Base-by-base conservation (phyloP, 2,329 filamentous ascomycete genomes). In the Nakataea oryzae region DNA sequence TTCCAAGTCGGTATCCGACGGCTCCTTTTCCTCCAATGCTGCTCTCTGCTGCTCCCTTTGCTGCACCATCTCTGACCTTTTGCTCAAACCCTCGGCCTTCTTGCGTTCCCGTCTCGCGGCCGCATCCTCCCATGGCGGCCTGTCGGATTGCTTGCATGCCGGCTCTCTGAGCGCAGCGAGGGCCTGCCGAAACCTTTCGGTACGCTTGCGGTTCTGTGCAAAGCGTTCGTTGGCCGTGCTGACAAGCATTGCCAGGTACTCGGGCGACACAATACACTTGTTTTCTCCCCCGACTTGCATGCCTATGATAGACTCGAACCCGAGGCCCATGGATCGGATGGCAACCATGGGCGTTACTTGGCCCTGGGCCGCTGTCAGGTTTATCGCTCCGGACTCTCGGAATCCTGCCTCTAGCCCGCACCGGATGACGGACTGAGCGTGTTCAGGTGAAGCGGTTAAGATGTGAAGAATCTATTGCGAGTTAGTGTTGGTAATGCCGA, bases 321-420 rank as follows among this genome's bases (percentile, higher is more conserved):
- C 83, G 1, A 97, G 79, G 0, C 93, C 93, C 73, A 90, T 89
- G 6, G 90, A 93, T 24, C 93, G 86, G 34, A 97, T 85, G 3
- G 89, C 93, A 3, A 97, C 90, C 73, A 96, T 89, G 2, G 91
- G 91, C 24, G 72, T 81, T 5, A 73, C 67, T 0, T 73, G 65
- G 3, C 75, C 72, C 24, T 74, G 73, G 14, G 72, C 71, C 1
- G 70, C 68, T 1, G 74, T 73, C 58, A 91, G 71, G 69, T 88
- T 90, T 63, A 96, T 81, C 59, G 93, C 88, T 24, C 93, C 93
- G 63, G 89, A 95, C 75, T 97, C 93, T 17, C 93, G 86, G 71
- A 97, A 97, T 0, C 93, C 93, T 4, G 91, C 88, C 67, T 86
- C 84, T 12, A 93, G 79, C 1, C 90, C 93, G 57, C 89, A 90